phyloP scores from a whole-genome alignment of 2,329 filamentous ascomycete species.

The Aspergillus flavus region DNA sequence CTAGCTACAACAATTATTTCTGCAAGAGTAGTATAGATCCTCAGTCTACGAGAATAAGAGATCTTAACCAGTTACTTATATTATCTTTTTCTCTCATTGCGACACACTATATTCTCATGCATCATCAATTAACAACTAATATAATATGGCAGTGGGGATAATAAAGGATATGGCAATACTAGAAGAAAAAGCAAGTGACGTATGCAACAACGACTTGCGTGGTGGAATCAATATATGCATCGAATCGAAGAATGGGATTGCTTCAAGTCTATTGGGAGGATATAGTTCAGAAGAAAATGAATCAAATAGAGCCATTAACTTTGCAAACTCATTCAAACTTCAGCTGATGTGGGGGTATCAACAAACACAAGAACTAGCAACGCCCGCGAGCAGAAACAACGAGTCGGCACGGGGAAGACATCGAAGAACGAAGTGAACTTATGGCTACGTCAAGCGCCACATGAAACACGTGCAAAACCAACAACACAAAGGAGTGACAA shows the following conservation, averaged over 20 bases:
- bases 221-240: conserved; percentile 18
- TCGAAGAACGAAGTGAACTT: conserved; percentile 7
- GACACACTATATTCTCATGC: not conserved
- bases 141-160: not conserved
- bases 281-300: conserved; percentile 12
- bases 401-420: not conserved
- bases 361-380: conserved; percentile 26
- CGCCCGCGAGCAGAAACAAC: conserved; percentile 14
- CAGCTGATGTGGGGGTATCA: conserved; percentile 29
- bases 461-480: conserved; percentile 7
- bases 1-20: not conserved
- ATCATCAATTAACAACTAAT: not conserved
- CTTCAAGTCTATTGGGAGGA: conserved; percentile 23
- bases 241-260: conserved; percentile 18
- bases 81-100: not conserved
- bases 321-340: conserved; percentile 26
- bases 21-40: not conserved
- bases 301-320: conserved; percentile 11
- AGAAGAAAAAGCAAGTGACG: not conserved
- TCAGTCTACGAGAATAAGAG: not conserved
- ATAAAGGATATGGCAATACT: not conserved
- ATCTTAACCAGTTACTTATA: not conserved
- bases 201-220: not conserved
- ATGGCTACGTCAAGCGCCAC: conserved; percentile 17
- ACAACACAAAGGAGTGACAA: conserved; percentile 8